Base-by-base conservation (phyloP, 73 alveolate genomes). In the Urostyla sp. region DNA sequence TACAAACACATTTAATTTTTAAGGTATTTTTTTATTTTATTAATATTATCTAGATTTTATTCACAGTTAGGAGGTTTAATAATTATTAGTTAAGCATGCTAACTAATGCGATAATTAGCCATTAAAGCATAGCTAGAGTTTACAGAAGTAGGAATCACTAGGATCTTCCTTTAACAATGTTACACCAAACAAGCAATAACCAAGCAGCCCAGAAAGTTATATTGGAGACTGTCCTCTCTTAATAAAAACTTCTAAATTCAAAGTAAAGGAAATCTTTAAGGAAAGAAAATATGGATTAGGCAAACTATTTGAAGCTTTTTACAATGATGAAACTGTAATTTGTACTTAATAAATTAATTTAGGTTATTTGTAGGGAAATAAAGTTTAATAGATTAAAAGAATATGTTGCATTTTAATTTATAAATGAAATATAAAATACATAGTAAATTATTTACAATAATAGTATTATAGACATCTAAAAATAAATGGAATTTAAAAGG, bases 341-440 rank as follows among this genome's bases (percentile, higher is more conserved):
- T 55, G 11, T 7, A 10, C n/a, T 59, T 31, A 11, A 28, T 31
- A 10, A 11, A 8, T 59, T n/a, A 31, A 18, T 59, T n/a, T 34
- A 59, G 76, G 80, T 66, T 36, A 40, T 66, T 44, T 69, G 83
- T 49, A 8, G 83, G 49, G 83, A 69, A 49, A 69, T 69, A n/a
- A 36, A 69, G 30, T 69, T 69, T 48, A 69, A 69, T 21, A 69
- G 83, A 69, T 51, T 69, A 15, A 69, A 69, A 30, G 83, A 69
- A 16, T 69, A 69, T 69, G 83, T 69, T 24, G 40, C 49, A 1
- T 67, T 46, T 34, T 67, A 69, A 46, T 48, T 69, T 28, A 69
- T 69, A 8, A 69, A 69, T 16, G 83, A 69, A 27, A 69, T 69
- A 69, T 31, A 37, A 5, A 6, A 26, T 7, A 23, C 21, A 13